Base-by-base conservation (phyloP, 257 asterid genomes). In the Thymus mandschuricus region DNA sequence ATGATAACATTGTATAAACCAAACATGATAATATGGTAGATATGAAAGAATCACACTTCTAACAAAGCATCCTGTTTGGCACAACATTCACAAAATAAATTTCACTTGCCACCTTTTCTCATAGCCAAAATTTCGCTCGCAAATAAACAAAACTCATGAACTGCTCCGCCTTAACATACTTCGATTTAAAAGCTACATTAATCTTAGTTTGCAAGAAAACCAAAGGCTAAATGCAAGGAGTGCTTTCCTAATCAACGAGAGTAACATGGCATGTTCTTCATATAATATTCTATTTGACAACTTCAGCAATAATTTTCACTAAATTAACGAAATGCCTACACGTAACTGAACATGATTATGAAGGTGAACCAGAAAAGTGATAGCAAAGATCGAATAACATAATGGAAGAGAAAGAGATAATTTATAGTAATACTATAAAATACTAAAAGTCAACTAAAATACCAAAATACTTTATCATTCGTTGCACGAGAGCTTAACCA, bases 301-400 rank as follows among this genome's bases (percentile, higher is more conserved):
- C 43, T 52, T 52, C 28, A 51, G 35, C 56, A 10, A 13, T 13
- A 50, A 68, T 10, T 56, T 27, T 55, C 43, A 33, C 56, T 72
- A 45, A 45, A 65, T 6, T 4, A 29, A 58, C 15, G 56, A n/a
- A 72, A 9, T 8, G 30, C 65, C 11, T 29, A 31, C 60, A 44
- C 0, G 15, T 59, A 50, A 62, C 12, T n/a, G 58, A 58, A 61
- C 58, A 2, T 46, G 68, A 59, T 48, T 1, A 30, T 63, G 40
- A 72, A 43, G 63, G 68, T 70, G 68, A 64, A 57, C 10, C 44
- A 31, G 44, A 46, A 70, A 58, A 58, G 68, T 70, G 73, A 57
- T 43, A 3, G 62, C 45, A 52, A 72, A 76, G 51, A 0, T 12
- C n/a, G 66, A 66, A 21, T 63, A 63, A 15, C 52, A 51, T 9